Base-by-base conservation (phyloP, 208 protist genomes). In the Tetramitus jugosus region DNA sequence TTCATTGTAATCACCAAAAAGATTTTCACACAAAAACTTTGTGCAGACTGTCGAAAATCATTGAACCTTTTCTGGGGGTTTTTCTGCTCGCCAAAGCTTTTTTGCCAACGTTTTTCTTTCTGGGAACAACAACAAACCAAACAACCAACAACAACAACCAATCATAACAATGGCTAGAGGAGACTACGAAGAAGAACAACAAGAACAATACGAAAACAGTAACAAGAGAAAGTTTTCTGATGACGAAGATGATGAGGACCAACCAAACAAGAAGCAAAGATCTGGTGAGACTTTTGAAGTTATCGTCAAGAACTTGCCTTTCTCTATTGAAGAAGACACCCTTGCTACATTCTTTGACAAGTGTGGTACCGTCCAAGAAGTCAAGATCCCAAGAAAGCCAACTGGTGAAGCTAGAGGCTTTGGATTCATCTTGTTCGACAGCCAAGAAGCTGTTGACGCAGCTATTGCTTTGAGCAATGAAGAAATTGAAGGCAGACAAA, bases 271-370 rank as follows among this genome's bases (percentile, higher is more conserved):
- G 56, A 62, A 62, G 26, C 56, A 62, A 62, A 62, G 35, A 29
- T 39, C 26, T 39, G 23, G 31, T 20, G 60, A 17, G 2, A 10
- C 60, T 40, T 35, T 40, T 29, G 31, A 8, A 40, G 60, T 92
- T 29, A 65, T 86, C 40, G 83, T 88, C 8, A 75, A 79, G 35
- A 78, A 83, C 8, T 52, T 93, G 4, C 68, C 84, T 0, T 52
- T 69, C 20, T 76, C 76, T 33, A 83, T 81, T 37, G 78, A 71
- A 26, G 65, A 85, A 31, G 76, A 77, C 1, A 37, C 81, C 35
- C 10, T 93, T n/a, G 81, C 82, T 45, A 77, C 78, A 26, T 78
- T 86, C 77, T 29, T 65, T 40, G 23, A 17, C 6, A 65, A 37
- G 7, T 65, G 31, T 65, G 60, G 60, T 39, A 20, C 0, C 31